Base-by-base conservation (phyloP, 2,329 filamentous ascomycete genomes). In the Bipolaris zeicola region DNA sequence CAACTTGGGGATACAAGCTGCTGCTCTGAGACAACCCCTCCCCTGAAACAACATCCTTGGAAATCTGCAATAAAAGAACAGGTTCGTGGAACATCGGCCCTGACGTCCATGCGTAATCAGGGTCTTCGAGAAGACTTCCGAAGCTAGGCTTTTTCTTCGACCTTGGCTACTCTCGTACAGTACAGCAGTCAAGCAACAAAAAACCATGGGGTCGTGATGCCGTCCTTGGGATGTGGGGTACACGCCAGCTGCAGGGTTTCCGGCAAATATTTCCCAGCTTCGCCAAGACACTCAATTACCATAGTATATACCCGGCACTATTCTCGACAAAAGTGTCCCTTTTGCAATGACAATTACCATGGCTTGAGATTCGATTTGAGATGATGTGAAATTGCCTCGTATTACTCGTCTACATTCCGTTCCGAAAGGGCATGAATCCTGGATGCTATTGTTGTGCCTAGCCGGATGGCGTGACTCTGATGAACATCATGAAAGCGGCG, bases 21-120 rank as follows among this genome's bases (percentile, higher is more conserved):
- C 33, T 41, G 46, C 36, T 7, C 42, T 37, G 18, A 41, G 20
- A 34, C 22, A 38, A 41, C 43, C 22, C 13, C 37, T 37, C 13
- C 39, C 43, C 39, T 28, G 28, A 26, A 41, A 14, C 47, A 44
- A 20, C 8, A 59, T 36, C 45, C 64, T 64, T 69, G 67, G 49
- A 24, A 58, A 46, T 36, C 46, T 57, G 52, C 49, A 60, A 55
- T 66, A 71, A 67, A 51, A 36, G 49, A 44, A 55, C 53, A 62
- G 62, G 65, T 67, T 70, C 55, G 45, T 63, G 67, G 66, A 69
- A 56, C 52, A 46, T 45, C 69, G 69, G 69, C 56, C 68, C 68
- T 69, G 46, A 52, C 45, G 56, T 53, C 67, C 63, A 62, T 50
- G 38, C 39, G 52, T 41, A 57, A 57, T 50, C 52, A 61, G 58